A percentile compares a stretch with the other conserved stretches of the same genome.
Evolutionary conservation across 176 grass and related monocot species (phyloP).

Genomic region (Elymus sibiricus): DNA sequence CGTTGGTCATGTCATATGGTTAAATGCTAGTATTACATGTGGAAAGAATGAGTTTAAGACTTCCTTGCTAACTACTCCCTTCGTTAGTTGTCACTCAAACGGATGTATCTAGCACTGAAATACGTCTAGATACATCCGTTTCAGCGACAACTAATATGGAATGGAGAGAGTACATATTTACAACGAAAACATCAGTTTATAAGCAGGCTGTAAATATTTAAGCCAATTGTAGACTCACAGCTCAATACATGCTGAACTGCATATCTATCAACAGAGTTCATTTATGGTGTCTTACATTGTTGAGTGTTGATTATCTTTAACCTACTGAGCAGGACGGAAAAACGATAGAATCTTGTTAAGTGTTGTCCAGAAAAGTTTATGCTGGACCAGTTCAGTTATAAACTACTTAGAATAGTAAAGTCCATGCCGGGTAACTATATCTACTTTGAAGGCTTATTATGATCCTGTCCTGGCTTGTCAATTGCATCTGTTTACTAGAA

Average conservation of each 20-base stretch:
- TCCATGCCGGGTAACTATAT: not conserved
- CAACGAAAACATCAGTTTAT: not conserved
- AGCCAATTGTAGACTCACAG: not conserved
- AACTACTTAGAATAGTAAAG: not conserved
- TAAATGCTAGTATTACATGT: not conserved
- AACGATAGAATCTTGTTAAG: not conserved
- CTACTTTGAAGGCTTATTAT: not conserved
- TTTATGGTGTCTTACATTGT: not conserved
- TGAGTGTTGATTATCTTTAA: not conserved
- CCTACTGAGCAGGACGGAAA: not conserved
- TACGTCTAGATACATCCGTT: too few relatives aligned
- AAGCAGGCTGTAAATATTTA: not conserved
- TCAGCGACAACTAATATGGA: too few relatives aligned
- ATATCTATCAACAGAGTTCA: not conserved
- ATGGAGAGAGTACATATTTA: not conserved
- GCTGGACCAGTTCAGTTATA: not conserved
- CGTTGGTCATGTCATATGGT: not conserved
- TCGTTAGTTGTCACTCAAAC: too few relatives aligned
- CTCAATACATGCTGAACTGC: not conserved
- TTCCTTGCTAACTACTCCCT: constrained; percentile 4
- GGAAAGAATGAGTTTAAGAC: not conserved
- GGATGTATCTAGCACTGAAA: too few relatives aligned
- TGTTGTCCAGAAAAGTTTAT: not conserved
- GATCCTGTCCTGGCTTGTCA: not conserved
- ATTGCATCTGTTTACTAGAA: not conserved